Conservation (phyloP, 2,329 filamentous ascomycete species). For the Aspergillus bombycis region DNA sequence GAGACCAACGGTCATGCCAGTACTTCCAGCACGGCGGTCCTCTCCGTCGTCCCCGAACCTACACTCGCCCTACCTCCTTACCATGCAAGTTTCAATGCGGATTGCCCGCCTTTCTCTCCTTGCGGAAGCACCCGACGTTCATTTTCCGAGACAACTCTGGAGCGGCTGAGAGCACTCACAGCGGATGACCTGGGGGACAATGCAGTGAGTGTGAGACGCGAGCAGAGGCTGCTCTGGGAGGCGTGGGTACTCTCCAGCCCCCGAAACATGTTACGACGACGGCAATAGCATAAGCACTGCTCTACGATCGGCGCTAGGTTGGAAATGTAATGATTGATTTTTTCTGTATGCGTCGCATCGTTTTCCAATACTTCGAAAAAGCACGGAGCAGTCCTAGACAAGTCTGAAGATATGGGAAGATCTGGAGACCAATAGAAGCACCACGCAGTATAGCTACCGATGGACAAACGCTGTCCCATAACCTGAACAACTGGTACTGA, state of each 20-base stretch:
- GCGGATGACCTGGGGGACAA: slow-evolving; percentile 42
- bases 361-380: not conserved
- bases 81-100: slow-evolving; percentile 20
- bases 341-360: not conserved
- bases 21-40: slow-evolving; percentile 1
- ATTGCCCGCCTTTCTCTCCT: slow-evolving; percentile 7
- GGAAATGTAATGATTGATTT: not conserved
- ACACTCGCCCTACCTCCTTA: slow-evolving; percentile 16
- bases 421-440: not conserved
- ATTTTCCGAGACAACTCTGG: slow-evolving; percentile 20
- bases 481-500: not conserved
- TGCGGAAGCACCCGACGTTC: slow-evolving; percentile 12
- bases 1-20: slow-evolving; percentile 11
- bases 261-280: slow-evolving; percentile 14
- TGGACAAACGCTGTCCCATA: not conserved
- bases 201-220: slow-evolving; percentile 35
- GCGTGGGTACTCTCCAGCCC: slow-evolving; percentile 40
- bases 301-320: not conserved
- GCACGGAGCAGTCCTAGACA: not conserved
- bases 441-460: not conserved
- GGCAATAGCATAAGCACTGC: slow-evolving; percentile 4
- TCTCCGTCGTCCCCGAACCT: slow-evolving; percentile 23
- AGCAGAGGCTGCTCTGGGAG: slow-evolving; percentile 42
- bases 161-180: slow-evolving; percentile 31
- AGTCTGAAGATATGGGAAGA: not conserved